Percentiles rank a stretch among this genome's conserved stretches.
Conservation (phyloP, 2,329 filamentous ascomycete species). For the Penicillium paneum region DNA sequence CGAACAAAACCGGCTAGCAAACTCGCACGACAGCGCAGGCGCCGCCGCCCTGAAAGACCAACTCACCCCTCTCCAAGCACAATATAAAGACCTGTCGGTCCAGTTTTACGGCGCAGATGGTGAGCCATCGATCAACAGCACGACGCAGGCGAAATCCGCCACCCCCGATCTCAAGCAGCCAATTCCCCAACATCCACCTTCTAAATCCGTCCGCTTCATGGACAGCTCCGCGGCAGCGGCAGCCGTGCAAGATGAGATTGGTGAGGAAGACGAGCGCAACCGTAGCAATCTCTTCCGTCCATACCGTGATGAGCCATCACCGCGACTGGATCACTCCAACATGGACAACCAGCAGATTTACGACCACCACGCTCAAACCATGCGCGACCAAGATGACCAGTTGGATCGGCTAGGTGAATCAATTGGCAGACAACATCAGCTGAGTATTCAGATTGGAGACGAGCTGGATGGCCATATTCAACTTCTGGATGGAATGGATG, state of each 20-base stretch:
- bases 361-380: conserved; percentile 72
- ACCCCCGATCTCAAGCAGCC: conserved; percentile 45
- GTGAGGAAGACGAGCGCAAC: conserved; percentile 51
- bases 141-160: conserved; percentile 47
- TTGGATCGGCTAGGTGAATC: conserved; percentile 82
- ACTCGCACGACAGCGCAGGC: conserved; percentile 48
- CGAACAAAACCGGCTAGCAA: conserved; percentile 62
- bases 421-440: conserved; percentile 83
- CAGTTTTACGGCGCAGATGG: conserved; percentile 71
- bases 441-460: conserved; percentile 93
- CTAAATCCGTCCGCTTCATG: conserved; percentile 84
- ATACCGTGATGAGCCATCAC: conserved; percentile 57
- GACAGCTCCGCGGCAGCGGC: conserved; percentile 53
- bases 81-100: conserved; percentile 71
- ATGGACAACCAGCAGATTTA: conserved; percentile 84
- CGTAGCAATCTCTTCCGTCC: conserved; percentile 60
- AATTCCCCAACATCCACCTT: conserved; percentile 42
- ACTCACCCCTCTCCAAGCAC: conserved; percentile 65
- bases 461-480: conserved; percentile 88
- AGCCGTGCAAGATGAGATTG: conserved; percentile 32
- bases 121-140: conserved; percentile 60
- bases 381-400: conserved; percentile 89
- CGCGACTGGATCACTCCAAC: conserved; percentile 49
- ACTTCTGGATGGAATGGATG: conserved; percentile 85
- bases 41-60: conserved; percentile 60